Conservation (phyloP, 192 early-diverging fungal genomes). For the Chytriomyces sp. region DNA sequence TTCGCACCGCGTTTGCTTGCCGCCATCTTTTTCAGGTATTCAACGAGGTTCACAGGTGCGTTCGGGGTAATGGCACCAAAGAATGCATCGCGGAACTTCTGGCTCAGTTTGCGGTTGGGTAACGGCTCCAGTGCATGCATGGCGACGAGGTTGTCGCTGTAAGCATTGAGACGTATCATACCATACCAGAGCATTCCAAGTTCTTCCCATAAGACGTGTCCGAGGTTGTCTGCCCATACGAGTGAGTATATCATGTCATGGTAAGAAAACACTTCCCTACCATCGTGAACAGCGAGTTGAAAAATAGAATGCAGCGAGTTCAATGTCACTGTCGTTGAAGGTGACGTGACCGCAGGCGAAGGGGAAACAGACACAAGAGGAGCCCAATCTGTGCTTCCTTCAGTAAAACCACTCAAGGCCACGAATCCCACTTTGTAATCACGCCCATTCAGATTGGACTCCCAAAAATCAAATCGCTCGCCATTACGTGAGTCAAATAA, state of each 20-base stretch:
- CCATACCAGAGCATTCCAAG: constrained; percentile 31
- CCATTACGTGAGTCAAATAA: constrained; percentile 10
- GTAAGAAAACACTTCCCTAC: neutral
- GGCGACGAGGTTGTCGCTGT: constrained; percentile 17
- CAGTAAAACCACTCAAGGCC: constrained; percentile 17
- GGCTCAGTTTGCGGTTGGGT: constrained; percentile 20
- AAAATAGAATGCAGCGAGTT: constrained; percentile 26
- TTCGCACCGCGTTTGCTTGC: too few species aligned
- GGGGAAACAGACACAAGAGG: neutral
- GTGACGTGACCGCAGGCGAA: constrained; percentile 12
- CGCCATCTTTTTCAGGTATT: constrained; percentile 9
- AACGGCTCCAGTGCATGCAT: constrained; percentile 4
- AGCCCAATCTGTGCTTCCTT: constrained; percentile 16
- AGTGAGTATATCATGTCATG: neutral
- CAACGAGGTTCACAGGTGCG: constrained; percentile 16
- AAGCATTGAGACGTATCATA: constrained; percentile 31
- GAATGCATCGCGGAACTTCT: constrained; percentile 31
- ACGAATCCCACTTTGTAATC: constrained; percentile 21
- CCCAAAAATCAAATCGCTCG: constrained; percentile 15
- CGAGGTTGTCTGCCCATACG: constrained; percentile 32
- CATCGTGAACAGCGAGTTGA: constrained; percentile 21
- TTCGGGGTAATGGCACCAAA: constrained; percentile 20
- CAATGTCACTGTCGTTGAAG: constrained; percentile 3
- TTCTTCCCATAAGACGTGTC: constrained; percentile 40
- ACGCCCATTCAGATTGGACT: neutral